Evolutionary conservation across 345 rosid species (phyloP), one percentile per base, ranked within the genome.

Genomic region (Salix udensis): DNA sequence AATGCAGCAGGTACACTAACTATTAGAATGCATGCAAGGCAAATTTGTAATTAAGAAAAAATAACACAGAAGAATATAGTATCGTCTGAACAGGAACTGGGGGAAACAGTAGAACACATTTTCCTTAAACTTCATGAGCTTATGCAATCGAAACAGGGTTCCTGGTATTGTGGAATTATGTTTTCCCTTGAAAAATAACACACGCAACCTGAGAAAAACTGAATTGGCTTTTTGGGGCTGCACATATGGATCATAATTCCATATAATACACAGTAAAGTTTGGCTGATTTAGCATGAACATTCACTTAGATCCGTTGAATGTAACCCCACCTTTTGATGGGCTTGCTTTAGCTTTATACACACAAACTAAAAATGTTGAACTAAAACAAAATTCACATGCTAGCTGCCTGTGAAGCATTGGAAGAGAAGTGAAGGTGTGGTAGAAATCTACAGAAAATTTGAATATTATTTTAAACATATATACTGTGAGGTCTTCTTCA

Each of bases 1-100:
- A 80, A 80, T 75, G 79, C 82, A 80, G 70, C 82, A 80, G 82
- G 82, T 74, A 78, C 66, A 13, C 5, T 66, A 58, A 14, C 31
- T 40, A 10, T 23, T 28, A 30, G 21, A 75, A 37, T 40, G 39
- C 2, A 26, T 1, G 28, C 2, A 36, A n/a, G 50, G 4, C 31
- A 53, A 6, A 0, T 31, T 4, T 30, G 31, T 0, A 2, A 3
- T 3, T n/a, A 58, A 9, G 28, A n/a, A n/a, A 58, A 58, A 23
- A 9, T 23, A 58, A 58, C 64, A 10, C 24, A n/a, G 13, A 58
- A 58, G 24, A 0, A 23, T 58, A 9, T 3, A 58, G 28, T 13
- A 58, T 55, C 5, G 62, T 55, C 28, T 55, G 10, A 58, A 23
- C 64, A 23, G 64, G 64, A 58, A n/a, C 62, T 9, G 28, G 28